These are phyloP conservation scores for Bretziella fagacearum DNA, from an alignment of 2,329 filamentous ascomycete genomes.

Conservation along the genomic window DNA sequence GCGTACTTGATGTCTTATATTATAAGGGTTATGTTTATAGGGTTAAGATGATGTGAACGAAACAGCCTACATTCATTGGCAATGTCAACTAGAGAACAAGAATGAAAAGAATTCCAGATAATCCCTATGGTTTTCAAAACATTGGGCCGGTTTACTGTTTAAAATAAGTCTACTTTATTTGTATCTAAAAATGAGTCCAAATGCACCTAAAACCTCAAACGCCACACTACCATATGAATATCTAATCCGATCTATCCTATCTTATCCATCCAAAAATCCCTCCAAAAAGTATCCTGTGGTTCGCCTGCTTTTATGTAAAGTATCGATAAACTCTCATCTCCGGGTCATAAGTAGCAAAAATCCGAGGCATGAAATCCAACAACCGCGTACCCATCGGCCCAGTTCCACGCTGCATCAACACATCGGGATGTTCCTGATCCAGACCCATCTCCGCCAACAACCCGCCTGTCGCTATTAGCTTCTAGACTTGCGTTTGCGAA, in stretches of 20 bases:
- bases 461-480: background rate
- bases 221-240: too few relatives aligned
- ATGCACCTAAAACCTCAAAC: too few relatives aligned
- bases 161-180: too few relatives aligned
- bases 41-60: too few relatives aligned
- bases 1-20: too few relatives aligned
- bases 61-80: too few relatives aligned
- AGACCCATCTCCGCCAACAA: background rate
- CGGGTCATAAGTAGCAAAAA: background rate
- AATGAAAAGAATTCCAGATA: too few relatives aligned
- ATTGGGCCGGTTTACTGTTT: too few relatives aligned
- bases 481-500: constrained; percentile 1
- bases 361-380: background rate
- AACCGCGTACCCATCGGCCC: background rate
- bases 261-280: background rate
- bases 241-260: background rate
- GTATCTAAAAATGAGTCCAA: too few relatives aligned
- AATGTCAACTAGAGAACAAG: too few relatives aligned
- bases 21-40: too few relatives aligned
- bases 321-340: background rate
- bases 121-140: too few relatives aligned
- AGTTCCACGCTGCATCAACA: background rate
- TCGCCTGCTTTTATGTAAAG: background rate
- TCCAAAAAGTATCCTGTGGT: background rate
- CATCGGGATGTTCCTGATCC: background rate